Evolutionary conservation across 192 early-diverging fungal genomes (phyloP).

Genomic region (Haplosporangium gracile): DNA sequence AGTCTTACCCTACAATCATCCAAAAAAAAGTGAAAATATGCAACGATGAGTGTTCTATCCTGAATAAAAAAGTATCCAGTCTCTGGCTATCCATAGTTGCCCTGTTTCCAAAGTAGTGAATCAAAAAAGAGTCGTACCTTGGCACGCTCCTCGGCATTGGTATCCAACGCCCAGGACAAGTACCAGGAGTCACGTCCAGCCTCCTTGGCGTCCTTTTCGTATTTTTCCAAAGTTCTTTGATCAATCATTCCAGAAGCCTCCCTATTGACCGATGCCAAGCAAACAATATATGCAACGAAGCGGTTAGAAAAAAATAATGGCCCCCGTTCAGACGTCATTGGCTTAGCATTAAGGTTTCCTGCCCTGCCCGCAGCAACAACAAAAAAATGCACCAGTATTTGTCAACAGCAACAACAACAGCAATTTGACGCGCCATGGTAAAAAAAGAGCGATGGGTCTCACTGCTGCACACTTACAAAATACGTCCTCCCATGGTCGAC

Average conservation of each 20-base stretch:
- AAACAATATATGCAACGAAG: neutral
- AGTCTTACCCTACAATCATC: slow-evolving; percentile 86
- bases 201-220: slow-evolving; percentile 98
- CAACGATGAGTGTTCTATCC: neutral
- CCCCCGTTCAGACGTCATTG: neutral
- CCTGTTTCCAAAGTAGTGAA: neutral
- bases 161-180: slow-evolving; percentile 98
- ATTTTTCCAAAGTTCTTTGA: slow-evolving; percentile 99
- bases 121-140: slow-evolving; percentile 67
- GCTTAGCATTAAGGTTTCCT: neutral
- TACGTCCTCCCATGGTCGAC: slow-evolving; percentile 98
- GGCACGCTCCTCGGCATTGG: slow-evolving; percentile 95
- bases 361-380: neutral
- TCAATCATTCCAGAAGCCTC: slow-evolving; percentile 99
- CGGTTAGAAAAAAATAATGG: neutral
- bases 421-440: neutral
- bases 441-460: neutral
- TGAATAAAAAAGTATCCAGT: neutral
- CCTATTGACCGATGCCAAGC: slow-evolving; percentile 38
- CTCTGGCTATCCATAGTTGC: too few relatives aligned
- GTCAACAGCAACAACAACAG: neutral
- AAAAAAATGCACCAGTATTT: slow-evolving; percentile 7
- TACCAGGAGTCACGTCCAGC: slow-evolving; percentile 98
- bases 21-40: slow-evolving; percentile 4
- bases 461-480: slow-evolving; percentile 74